phyloP scores from a whole-genome alignment of 108 stramenopile genomes.

The Cyclotella sp. region DNA sequence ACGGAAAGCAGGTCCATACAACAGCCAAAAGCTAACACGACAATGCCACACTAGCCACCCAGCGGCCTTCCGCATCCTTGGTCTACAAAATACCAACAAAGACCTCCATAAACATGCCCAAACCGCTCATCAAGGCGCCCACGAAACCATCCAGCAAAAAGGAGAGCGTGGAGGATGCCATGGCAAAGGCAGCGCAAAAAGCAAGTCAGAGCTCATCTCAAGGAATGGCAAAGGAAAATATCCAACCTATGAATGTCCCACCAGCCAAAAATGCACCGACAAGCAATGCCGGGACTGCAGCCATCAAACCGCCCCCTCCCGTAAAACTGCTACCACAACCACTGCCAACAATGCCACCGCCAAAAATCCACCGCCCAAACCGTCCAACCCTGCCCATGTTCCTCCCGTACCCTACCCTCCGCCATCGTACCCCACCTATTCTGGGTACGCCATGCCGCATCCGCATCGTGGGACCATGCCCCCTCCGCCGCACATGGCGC shows the following conservation, averaged over 20 bases:
- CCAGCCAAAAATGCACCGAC: slow-evolving; percentile 1
- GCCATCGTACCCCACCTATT: not conserved
- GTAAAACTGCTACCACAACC: not conserved
- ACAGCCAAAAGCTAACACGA: too few species aligned
- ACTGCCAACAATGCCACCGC: not conserved
- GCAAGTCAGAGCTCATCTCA: slow-evolving; percentile 9
- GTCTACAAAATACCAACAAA: slow-evolving; percentile 13
- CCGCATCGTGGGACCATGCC: not conserved
- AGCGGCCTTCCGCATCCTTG: too few species aligned
- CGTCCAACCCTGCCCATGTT: not conserved
- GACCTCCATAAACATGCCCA: not conserved
- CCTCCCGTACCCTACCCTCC: slow-evolving; percentile 4
- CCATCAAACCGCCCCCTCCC: not conserved
- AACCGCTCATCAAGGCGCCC: slow-evolving; percentile 25
- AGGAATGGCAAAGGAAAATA: slow-evolving; percentile 29
- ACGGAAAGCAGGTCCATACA: too few species aligned
- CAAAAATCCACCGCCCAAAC: not conserved
- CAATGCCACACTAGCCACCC: too few species aligned
- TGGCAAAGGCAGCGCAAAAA: slow-evolving; percentile 22
- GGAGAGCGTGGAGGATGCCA: slow-evolving; percentile 33
- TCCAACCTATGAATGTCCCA: slow-evolving; percentile 4
- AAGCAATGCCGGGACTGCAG: not conserved
- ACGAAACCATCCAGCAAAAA: slow-evolving; percentile 37
- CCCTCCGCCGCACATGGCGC: not conserved
- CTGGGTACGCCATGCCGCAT: not conserved